Evolutionary conservation across 371 early-diverging fungal genomes (phyloP).

Genomic region (Mortierella sp.): DNA sequence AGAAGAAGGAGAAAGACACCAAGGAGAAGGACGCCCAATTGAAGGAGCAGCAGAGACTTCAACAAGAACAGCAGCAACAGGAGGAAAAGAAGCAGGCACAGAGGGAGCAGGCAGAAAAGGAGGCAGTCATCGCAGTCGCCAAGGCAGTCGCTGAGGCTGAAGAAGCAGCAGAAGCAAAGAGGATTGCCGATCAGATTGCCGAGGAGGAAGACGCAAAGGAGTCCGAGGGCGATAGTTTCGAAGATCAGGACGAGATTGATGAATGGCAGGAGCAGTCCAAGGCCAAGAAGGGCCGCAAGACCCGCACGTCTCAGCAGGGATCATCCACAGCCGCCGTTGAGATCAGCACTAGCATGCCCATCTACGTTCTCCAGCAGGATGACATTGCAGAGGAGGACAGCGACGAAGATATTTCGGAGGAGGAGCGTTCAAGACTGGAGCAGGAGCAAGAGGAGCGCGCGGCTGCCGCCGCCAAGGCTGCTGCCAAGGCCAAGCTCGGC

Average conservation of each 20-base stretch:
- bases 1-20: slow-evolving; percentile 34
- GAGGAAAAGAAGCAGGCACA: slow-evolving; percentile 19
- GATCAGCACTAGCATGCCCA: slow-evolving; percentile 52
- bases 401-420: slow-evolving; percentile 28
- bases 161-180: slow-evolving; percentile 24
- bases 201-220: slow-evolving; percentile 13
- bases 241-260: slow-evolving; percentile 41
- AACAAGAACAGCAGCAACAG: slow-evolving; percentile 17
- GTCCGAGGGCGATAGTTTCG: slow-evolving; percentile 15
- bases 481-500: slow-evolving; percentile 17
- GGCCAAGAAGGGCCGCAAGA: slow-evolving; percentile 59
- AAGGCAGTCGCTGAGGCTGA: slow-evolving; percentile 15
- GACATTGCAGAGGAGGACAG: slow-evolving; percentile 33
- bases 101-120: slow-evolving; percentile 21
- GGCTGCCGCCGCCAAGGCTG: slow-evolving; percentile 19
- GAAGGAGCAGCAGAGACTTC: slow-evolving; percentile 10
- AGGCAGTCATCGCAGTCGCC: slow-evolving; percentile 12
- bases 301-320: slow-evolving; percentile 36
- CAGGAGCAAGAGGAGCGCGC: slow-evolving; percentile 27
- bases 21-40: slow-evolving; percentile 30
- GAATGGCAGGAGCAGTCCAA: slow-evolving; percentile 58
- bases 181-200: slow-evolving; percentile 3
- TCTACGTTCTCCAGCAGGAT: slow-evolving; percentile 53
- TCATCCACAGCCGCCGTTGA: slow-evolving; percentile 21
- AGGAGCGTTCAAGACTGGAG: slow-evolving; percentile 28